These are phyloP conservation scores for Xylaria venustula DNA, from an alignment of 495 filamentous ascomycete genomes.

Conservation along the genomic window DNA sequence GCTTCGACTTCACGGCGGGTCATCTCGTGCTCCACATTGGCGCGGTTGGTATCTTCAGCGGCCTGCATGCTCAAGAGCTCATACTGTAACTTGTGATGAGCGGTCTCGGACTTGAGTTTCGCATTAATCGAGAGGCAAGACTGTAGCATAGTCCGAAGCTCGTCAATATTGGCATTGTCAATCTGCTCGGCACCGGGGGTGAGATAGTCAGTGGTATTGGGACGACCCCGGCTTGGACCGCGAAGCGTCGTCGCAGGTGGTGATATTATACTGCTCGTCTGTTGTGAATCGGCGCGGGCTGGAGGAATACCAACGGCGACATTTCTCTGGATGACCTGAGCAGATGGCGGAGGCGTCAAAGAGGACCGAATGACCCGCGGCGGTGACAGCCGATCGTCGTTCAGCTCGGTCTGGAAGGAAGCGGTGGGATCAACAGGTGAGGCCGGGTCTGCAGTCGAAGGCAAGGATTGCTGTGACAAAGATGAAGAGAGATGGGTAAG, in stretches of 20 bases:
- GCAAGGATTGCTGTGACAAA: conserved; percentile 43
- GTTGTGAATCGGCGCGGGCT: conserved; percentile 44
- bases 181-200: conserved; percentile 65
- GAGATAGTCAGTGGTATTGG: conserved; percentile 49
- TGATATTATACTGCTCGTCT: conserved; percentile 42
- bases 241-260: conserved; percentile 58
- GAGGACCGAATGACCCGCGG: conserved; percentile 45
- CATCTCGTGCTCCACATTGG: conserved; percentile 90
- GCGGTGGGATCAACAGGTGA: conserved; percentile 37
- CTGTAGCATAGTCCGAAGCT: conserved; percentile 57
- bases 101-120: conserved; percentile 72
- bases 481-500: conserved; percentile 11
- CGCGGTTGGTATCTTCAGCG: conserved; percentile 79
- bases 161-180: conserved; percentile 54
- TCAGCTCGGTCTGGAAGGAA: conserved; percentile 39
- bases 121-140: conserved; percentile 54
- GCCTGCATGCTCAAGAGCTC: conserved; percentile 84
- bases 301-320: conserved; percentile 32
- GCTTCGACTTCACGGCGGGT: conserved; percentile 88
- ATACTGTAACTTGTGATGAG: conserved; percentile 92
- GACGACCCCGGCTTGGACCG: conserved; percentile 46
- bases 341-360: conserved; percentile 74
- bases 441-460: conserved; percentile 41
- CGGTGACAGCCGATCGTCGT: conserved; percentile 36
- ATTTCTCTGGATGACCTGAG: conserved; percentile 53